Conservation (phyloP, 2,329 filamentous ascomycete species). For the Aspergillus luchuensis region DNA sequence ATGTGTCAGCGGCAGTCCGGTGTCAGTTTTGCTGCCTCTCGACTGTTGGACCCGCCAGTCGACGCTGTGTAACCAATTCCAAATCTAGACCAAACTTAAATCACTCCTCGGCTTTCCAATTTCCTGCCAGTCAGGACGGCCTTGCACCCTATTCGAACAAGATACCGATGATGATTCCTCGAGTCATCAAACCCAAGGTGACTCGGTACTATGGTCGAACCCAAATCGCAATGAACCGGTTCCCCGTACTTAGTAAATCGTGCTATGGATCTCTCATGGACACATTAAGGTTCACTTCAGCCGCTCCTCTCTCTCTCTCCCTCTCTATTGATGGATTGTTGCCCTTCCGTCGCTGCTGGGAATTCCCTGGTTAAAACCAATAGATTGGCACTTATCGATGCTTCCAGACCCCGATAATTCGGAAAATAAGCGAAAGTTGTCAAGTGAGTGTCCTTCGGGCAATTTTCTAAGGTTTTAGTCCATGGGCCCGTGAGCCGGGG, state of each 20-base stretch:
- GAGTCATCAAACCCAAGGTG: not conserved
- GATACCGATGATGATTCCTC: not conserved
- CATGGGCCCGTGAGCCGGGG: constrained; percentile 10
- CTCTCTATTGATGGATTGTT: constrained; percentile 1
- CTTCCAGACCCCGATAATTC: constrained; percentile 19
- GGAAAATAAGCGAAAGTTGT: constrained; percentile 22
- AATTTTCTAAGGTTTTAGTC: constrained; percentile 12
- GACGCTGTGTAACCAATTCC: constrained; percentile 1
- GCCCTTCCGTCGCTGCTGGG: constrained; percentile 8
- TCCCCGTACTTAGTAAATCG: constrained; percentile 1
- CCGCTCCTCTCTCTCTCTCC: not conserved
- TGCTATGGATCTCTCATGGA: constrained; percentile 2
- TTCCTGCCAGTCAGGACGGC: not conserved
- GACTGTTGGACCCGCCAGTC: constrained; percentile 4
- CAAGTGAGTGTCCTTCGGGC: constrained; percentile 14
- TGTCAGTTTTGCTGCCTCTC: not conserved
- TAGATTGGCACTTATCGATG: constrained; percentile 13
- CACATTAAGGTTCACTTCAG: constrained; percentile 17
- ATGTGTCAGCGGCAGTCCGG: not conserved
- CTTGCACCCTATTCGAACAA: not conserved
- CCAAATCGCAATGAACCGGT: constrained; percentile 2
- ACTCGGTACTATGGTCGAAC: not conserved
- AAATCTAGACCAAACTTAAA: constrained; percentile 5
- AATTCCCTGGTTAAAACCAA: constrained; percentile 10
- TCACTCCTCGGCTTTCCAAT: constrained; percentile 1